Conservation (phyloP, 257 asterid species). For the Lycium ferocissimum region DNA sequence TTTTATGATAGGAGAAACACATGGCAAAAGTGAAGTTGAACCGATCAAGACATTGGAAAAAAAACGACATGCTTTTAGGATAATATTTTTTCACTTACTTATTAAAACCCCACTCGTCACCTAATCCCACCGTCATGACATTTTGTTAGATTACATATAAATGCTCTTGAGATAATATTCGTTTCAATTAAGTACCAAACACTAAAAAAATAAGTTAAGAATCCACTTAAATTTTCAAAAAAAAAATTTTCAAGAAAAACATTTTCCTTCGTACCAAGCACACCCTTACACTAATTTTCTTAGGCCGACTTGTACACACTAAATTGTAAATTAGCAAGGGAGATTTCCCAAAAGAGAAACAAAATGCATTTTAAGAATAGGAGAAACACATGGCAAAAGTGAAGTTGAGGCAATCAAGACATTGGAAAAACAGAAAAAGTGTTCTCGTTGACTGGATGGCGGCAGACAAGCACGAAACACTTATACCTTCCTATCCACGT, state of each 20-base stretch:
- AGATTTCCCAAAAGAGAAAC: background rate
- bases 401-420: background rate
- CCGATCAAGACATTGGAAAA: slow-evolving; percentile 16
- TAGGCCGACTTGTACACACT: background rate
- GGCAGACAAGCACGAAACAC: slow-evolving; percentile 95
- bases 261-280: too few species aligned
- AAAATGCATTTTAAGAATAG: slow-evolving; percentile 17
- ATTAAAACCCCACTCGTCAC: too few species aligned
- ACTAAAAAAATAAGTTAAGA: too few species aligned
- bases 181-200: too few species aligned
- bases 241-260: too few species aligned
- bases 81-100: too few species aligned
- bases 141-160: too few species aligned
- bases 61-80: too few species aligned
- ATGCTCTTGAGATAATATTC: too few species aligned
- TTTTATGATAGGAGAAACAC: slow-evolving; percentile 6
- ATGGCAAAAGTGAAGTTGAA: slow-evolving; percentile 1
- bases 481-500: slow-evolving; percentile 69
- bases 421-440: background rate
- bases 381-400: slow-evolving; percentile 15
- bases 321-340: background rate
- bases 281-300: background rate
- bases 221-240: too few species aligned
- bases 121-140: too few species aligned
- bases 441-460: slow-evolving; percentile 60